Conservation (phyloP, 75 land plant genomes). For the Pseudotsuga menziesii region DNA sequence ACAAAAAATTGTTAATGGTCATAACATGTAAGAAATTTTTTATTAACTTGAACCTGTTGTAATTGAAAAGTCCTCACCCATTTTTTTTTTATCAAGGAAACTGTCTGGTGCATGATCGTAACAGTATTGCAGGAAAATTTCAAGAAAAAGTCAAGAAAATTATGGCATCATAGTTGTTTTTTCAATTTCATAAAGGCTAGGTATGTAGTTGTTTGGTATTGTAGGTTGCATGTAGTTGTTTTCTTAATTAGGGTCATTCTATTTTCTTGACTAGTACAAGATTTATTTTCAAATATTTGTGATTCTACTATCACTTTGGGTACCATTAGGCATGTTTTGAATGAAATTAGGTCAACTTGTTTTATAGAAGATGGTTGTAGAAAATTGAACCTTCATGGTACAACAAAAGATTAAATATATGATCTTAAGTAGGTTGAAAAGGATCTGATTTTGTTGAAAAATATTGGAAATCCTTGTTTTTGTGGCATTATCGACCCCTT, state of each 20-base stretch:
- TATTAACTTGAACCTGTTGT: not conserved
- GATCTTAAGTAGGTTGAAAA: constrained; percentile 25
- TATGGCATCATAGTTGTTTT: constrained; percentile 18
- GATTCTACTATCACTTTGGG: constrained; percentile 49
- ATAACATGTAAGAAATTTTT: not conserved
- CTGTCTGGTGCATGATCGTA: constrained; percentile 76
- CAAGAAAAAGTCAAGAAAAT: constrained; percentile 26
- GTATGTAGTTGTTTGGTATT: constrained; percentile 27
- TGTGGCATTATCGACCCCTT: constrained; percentile 98
- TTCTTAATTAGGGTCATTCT: not conserved
- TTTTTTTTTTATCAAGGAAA: constrained; percentile 48
- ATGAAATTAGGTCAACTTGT: constrained; percentile 11
- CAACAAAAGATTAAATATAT: constrained; percentile 34
- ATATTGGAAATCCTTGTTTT: constrained; percentile 82
- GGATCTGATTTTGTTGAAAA: constrained; percentile 40
- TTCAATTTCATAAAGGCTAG: constrained; percentile 9
- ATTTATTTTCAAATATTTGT: constrained; percentile 54
- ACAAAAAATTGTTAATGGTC: not conserved
- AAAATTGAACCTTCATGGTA: constrained; percentile 2
- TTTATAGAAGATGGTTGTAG: constrained; percentile 12
- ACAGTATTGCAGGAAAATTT: constrained; percentile 37
- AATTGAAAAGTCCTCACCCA: not conserved
- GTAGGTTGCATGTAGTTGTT: not conserved
- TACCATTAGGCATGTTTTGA: constrained; percentile 14
- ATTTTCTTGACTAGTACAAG: constrained; percentile 21